Conservation (phyloP, 2,329 filamentous ascomycete genomes). For the Boeremia exigua region DNA sequence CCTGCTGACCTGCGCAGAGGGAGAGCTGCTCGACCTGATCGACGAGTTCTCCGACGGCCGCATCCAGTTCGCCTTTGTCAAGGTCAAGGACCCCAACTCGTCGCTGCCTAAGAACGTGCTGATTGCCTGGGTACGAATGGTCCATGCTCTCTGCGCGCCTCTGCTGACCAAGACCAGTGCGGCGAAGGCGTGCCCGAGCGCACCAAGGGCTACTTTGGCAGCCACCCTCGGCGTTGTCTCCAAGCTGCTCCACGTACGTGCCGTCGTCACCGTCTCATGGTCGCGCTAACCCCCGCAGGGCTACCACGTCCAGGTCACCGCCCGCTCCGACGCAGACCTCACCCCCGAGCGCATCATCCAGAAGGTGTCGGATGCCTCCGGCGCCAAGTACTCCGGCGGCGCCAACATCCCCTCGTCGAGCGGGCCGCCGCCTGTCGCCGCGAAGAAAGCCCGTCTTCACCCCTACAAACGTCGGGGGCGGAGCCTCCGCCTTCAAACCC, state of each 20-base stretch:
- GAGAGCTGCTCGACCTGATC: conserved; percentile 85
- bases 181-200: conserved; percentile 97
- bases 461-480: conserved; percentile 69
- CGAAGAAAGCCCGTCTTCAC: conserved; percentile 93
- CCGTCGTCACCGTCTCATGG: conserved; percentile 4
- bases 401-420: conserved; percentile 62
- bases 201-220: conserved; percentile 98
- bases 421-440: conserved; percentile 71
- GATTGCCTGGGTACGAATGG: conserved; percentile 91
- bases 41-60: conserved; percentile 97
- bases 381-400: conserved; percentile 85
- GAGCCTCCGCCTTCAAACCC: conserved; percentile 69
- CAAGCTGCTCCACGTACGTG: conserved; percentile 80
- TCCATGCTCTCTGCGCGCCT: too few species aligned
- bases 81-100: conserved; percentile 94
- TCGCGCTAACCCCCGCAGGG: conserved; percentile 60
- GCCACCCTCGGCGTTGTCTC: conserved; percentile 87
- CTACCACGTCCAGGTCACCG: conserved; percentile 97
- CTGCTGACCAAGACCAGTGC: conserved; percentile 61
- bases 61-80: conserved; percentile 95
- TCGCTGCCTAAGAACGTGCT: conserved; percentile 88
- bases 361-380: conserved; percentile 93
- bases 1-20: conserved; percentile 68
- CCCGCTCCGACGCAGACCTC: conserved; percentile 87
- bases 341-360: conserved; percentile 86